Base-by-base conservation (phyloP, 1,139 yeast species). In the Suhomyces anneliseae region DNA sequence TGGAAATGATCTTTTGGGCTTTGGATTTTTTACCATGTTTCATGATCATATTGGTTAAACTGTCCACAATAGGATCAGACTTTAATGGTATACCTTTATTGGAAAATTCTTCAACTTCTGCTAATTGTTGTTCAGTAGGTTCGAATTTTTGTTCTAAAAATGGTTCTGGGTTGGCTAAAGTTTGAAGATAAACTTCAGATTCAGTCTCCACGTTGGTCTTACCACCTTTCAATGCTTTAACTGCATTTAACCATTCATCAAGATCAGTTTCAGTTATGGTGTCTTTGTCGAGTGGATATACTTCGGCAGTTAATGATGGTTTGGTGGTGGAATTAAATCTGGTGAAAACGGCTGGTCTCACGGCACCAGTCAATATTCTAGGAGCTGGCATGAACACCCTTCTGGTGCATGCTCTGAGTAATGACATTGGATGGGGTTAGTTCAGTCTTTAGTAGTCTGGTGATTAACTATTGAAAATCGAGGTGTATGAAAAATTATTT, bases 41-140 rank as follows among this genome's bases (percentile, higher is more conserved):
- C 99, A 95, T 95, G 50, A 93, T 83, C 70, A 90, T 78, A 64
- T 92, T 90, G 47, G 89, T 84, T 58, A 93, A 80, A 56, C 87
- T 87, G 45, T 85, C 83, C 45, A 93, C 77, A 32, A 85, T 80
- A 12, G 88, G 86, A 56, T 92, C 96, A 34, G 73, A 69, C 56
- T 77, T 73, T 27, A 74, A 64, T 14, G 97, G 96, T 34, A 89
- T 70, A 19, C 82, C 78, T 49, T 74, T 70, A 38, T 69, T 74
- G 47, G 77, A 71, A 48, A 85, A 70, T 10, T 61, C 66, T 47
- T 75, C 80, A 40, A 76, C 75, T 62, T 87, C 81, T 9, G 68
- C 75, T 31, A 77, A 51, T 68, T 90, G 96, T 54, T 77, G 82
- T 36, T 69, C 74, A 7, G 83, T 71, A 12, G 95, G 90, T 53